phyloP scores from a whole-genome alignment of 768 basidiomycete species.

The Lentinula sp. region DNA sequence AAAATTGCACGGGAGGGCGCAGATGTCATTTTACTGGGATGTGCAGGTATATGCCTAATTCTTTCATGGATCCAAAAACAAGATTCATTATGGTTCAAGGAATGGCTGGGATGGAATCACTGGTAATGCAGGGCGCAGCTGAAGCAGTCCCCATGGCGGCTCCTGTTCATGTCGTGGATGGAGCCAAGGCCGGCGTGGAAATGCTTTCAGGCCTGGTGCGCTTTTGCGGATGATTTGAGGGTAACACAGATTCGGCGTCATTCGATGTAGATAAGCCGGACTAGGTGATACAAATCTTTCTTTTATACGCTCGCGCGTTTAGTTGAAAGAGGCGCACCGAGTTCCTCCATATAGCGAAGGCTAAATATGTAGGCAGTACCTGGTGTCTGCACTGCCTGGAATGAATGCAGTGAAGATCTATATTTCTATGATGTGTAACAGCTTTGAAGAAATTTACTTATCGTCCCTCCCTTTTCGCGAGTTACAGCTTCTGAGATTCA shows the following conservation, averaged over 20 bases:
- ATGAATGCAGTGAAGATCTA: too few species aligned
- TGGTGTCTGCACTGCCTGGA: too few species aligned
- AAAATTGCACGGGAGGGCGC: conserved; percentile 23
- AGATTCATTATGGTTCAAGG: conserved; percentile 11
- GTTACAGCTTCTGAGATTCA: background rate
- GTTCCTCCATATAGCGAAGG: too few species aligned
- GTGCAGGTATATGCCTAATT: conserved; percentile 21
- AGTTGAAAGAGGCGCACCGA: too few species aligned
- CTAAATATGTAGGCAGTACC: too few species aligned
- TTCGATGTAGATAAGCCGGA: background rate
- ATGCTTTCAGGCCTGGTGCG: conserved; percentile 26
- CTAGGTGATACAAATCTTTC: too few species aligned
- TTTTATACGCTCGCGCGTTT: too few species aligned
- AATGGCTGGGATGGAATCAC: conserved; percentile 30
- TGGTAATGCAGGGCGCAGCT: conserved; percentile 14
- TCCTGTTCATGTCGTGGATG: conserved; percentile 26
- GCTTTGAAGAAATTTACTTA: too few species aligned
- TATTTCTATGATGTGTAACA: too few species aligned
- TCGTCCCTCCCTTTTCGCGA: too few species aligned
- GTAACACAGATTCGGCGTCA: background rate
- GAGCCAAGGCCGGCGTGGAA: conserved; percentile 31
- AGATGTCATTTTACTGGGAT: conserved; percentile 31
- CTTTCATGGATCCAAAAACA: background rate
- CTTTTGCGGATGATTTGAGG: conserved; percentile 6
- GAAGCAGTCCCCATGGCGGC: conserved; percentile 18